Evolutionary conservation across 805 yeast species (phyloP).

Genomic region (Crinitomyces ghanaensis): DNA sequence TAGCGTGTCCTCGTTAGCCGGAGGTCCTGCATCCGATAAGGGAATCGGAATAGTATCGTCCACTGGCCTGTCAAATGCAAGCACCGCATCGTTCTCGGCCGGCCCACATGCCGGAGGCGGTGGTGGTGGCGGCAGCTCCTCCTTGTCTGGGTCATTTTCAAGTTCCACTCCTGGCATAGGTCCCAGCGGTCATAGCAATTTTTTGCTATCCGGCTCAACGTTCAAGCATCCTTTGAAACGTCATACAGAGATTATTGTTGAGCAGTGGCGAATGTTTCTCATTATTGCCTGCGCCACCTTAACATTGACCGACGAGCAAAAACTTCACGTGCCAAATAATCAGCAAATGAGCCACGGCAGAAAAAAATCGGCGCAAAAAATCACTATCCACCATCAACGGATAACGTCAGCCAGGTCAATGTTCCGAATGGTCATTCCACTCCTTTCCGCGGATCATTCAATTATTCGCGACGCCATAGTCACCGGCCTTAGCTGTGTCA

Average conservation of each 20-base stretch:
- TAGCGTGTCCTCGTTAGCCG: too few relatives aligned
- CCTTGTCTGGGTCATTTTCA: too few relatives aligned
- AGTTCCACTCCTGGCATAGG: conserved; percentile 12
- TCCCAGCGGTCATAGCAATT: conserved; percentile 10
- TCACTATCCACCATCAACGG: conserved; percentile 77
- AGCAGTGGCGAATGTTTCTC: conserved; percentile 81
- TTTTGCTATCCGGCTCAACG: too few relatives aligned
- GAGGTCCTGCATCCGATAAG: too few relatives aligned
- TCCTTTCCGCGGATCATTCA: conserved; percentile 57
- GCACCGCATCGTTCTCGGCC: too few relatives aligned
- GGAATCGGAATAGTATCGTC: too few relatives aligned
- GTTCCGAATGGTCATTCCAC: conserved; percentile 76
- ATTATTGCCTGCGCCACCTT: conserved; percentile 87
- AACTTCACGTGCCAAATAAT: conserved; percentile 47
- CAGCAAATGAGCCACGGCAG: conserved; percentile 42
- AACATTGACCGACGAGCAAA: conserved; percentile 82
- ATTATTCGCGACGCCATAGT: conserved; percentile 76
- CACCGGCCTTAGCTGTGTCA: conserved; percentile 80
- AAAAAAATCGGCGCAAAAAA: conserved; percentile 66
- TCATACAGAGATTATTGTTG: conserved; percentile 61
- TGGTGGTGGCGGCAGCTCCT: too few relatives aligned
- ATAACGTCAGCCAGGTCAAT: conserved; percentile 88
- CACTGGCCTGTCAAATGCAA: too few relatives aligned
- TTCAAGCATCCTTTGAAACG: conserved; percentile 24
- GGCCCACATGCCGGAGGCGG: too few relatives aligned